Conservation (phyloP, 208 protist genomes). For the Acanthamoeba polyphaga region DNA sequence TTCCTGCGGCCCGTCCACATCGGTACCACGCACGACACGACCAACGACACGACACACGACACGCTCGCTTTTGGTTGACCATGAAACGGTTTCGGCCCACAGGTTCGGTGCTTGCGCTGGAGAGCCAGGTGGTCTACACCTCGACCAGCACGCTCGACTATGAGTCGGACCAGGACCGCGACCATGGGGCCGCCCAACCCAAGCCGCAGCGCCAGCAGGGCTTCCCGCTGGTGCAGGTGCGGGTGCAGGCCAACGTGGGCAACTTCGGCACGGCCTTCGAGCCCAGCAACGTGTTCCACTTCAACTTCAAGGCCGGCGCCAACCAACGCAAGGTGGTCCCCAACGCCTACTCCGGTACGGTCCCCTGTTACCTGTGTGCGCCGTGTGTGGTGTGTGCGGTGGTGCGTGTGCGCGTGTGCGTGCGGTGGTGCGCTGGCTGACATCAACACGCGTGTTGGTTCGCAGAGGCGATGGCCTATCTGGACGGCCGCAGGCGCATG, state of each 20-base stretch:
- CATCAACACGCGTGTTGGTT: background rate
- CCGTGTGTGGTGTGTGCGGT: background rate
- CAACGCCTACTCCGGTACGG: constrained; percentile 54
- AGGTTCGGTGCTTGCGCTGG: constrained; percentile 59
- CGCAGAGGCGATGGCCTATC: constrained; percentile 71
- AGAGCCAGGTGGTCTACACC: constrained; percentile 65
- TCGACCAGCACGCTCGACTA: constrained; percentile 3
- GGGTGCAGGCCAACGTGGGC: constrained; percentile 62
- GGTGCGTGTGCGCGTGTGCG: background rate
- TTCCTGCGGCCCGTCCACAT: constrained; percentile 67
- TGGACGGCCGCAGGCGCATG: constrained; percentile 61
- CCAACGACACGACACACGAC: background rate
- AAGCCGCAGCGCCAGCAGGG: background rate
- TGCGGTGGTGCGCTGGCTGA: no score
- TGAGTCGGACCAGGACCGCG: background rate
- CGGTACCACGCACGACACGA: background rate
- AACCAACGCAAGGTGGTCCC: constrained; percentile 52
- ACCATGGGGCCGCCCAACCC: background rate
- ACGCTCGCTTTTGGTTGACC: background rate
- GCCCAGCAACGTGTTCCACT: constrained; percentile 67
- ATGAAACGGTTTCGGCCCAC: background rate
- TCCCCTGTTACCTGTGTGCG: no score
- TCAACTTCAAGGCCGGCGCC: constrained; percentile 41
- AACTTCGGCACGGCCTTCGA: background rate
- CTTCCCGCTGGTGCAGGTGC: constrained; percentile 71